phyloP scores from a whole-genome alignment of 768 basidiomycete species.

The Mycena haematopus region DNA sequence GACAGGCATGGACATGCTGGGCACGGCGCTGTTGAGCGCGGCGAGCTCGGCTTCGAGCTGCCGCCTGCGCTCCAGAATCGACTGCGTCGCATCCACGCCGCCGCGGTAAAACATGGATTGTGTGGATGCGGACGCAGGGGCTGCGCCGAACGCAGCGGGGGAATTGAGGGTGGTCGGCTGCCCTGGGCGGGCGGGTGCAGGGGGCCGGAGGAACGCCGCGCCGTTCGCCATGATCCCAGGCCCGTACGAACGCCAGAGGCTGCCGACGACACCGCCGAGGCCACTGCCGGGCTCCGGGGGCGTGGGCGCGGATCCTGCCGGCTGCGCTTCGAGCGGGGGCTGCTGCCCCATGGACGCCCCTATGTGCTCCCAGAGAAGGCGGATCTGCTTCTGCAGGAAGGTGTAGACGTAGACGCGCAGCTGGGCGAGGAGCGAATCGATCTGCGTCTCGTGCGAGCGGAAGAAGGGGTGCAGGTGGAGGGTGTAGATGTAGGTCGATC shows the following conservation, averaged over 20 bases:
- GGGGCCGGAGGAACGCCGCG: slow-evolving; percentile 61
- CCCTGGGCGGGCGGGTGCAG: slow-evolving; percentile 38
- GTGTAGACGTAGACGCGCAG: slow-evolving; percentile 63
- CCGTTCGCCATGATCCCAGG: slow-evolving; percentile 74
- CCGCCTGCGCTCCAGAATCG: slow-evolving; percentile 51
- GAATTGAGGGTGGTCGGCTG: slow-evolving; percentile 37
- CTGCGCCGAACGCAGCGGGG: slow-evolving; percentile 33
- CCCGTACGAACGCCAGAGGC: slow-evolving; percentile 80
- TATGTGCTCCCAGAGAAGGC: slow-evolving; percentile 71
- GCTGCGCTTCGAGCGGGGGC: slow-evolving; percentile 33
- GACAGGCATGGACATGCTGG: slow-evolving; percentile 30
- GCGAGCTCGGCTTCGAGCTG: slow-evolving; percentile 68
- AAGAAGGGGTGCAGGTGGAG: slow-evolving; percentile 85
- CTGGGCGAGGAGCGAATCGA: slow-evolving; percentile 80
- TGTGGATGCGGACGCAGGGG: slow-evolving; percentile 17
- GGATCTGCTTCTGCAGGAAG: slow-evolving; percentile 69
- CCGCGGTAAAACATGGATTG: slow-evolving; percentile 32
- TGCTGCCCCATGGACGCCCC: slow-evolving; percentile 55
- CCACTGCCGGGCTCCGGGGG: slow-evolving; percentile 11
- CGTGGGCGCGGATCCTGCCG: slow-evolving; percentile 26
- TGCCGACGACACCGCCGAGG: slow-evolving; percentile 46
- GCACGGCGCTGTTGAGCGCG: slow-evolving; percentile 37
- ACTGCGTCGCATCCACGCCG: slow-evolving; percentile 32
- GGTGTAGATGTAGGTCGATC: slow-evolving; percentile 85
- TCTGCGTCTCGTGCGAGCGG: slow-evolving; percentile 79